Evolutionary conservation across 1,284 basidiomycete genomes (phyloP), one percentile per base, ranked within the genome.

Genomic region (Cryptococcus hybrid): DNA sequence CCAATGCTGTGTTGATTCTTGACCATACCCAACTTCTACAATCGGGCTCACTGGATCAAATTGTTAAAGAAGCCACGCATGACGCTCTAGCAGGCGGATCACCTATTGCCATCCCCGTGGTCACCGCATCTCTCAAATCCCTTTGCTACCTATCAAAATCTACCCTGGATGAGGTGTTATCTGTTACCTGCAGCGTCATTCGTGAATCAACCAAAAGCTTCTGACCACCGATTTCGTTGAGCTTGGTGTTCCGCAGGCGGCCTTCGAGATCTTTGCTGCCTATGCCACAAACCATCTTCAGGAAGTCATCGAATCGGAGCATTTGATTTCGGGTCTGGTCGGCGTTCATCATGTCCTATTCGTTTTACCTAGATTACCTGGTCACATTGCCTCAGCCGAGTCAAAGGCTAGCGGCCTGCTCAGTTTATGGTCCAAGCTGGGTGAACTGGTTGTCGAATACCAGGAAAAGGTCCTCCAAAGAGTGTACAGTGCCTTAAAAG

Each of bases 191-290:
- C 59, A 68, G 79, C 2, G 77, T 80, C 0, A 78, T 83, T 43
- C 81, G 83, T 63, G 81, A 83, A 60, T 68, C 78, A 0, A 65
- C 68, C n/a, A 75, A 78, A 76, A 80, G 57, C 69, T 78, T 3
- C 53, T 73, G 7, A 76, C 77, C 7, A 74, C 76, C 3, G 51
- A 63, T 9, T 37, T 49, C 1, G 50, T 54, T 13, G 54, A 49
- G 3, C 12, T 48, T n/a, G 58, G 59, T 0, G 30, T 66, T 0
- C 67, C 70, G 0, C 11, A 18, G 1, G 54, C 62, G 2, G 64
- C 69, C 0, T 56, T 73, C 12, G 52, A 60, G 13, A 71, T 75
- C 30, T 66, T 75, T n/a, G 57, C 61, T 2, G 52, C 69, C 1
- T 76, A 72, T 45, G 71, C 72, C 7, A 34, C 60, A 12, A 47